These are phyloP conservation scores for Gorgonomyces haynaldii DNA, from an alignment of 192 early-diverging fungal species.

Conservation along the genomic window DNA sequence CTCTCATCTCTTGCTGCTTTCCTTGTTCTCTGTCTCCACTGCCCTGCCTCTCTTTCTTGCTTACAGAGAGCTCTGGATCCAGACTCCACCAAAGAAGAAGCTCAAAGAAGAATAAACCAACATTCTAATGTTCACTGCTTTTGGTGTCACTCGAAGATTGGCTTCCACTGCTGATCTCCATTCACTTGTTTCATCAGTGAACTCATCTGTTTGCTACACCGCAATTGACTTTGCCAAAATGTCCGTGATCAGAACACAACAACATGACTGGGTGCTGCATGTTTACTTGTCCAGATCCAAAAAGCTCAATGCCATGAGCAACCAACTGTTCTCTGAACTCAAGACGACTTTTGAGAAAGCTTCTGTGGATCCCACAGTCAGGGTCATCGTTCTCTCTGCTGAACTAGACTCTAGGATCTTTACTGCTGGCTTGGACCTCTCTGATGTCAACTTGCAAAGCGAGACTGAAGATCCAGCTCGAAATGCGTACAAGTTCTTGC, in stretches of 20 bases:
- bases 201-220: no score
- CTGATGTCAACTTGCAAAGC: slow-evolving; percentile 7
- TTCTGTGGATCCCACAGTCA: slow-evolving; percentile 52
- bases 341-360: slow-evolving; percentile 46
- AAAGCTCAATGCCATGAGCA: slow-evolving; percentile 75
- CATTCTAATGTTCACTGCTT: no score
- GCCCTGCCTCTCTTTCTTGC: no score
- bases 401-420: slow-evolving; percentile 59
- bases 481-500: slow-evolving; percentile 17
- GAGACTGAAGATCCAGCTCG: slow-evolving; percentile 24
- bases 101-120: no score
- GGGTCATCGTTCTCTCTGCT: slow-evolving; percentile 67
- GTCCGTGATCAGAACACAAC: neutral
- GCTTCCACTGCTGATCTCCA: no score
- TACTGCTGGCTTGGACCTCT: slow-evolving; percentile 77
- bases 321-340: slow-evolving; percentile 56
- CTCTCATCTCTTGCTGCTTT: no score
- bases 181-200: no score
- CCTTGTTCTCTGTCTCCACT: no score
- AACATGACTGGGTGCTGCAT: slow-evolving; percentile 41
- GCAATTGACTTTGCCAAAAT: neutral
- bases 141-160: no score
- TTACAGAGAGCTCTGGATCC: no score
- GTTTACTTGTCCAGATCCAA: slow-evolving; percentile 75
- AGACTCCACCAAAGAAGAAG: no score